A percentile compares a stretch with the other conserved stretches of the same genome.
phyloP scores from a whole-genome alignment of 805 yeast genomes.

The Saccharomycopsis microspora region DNA sequence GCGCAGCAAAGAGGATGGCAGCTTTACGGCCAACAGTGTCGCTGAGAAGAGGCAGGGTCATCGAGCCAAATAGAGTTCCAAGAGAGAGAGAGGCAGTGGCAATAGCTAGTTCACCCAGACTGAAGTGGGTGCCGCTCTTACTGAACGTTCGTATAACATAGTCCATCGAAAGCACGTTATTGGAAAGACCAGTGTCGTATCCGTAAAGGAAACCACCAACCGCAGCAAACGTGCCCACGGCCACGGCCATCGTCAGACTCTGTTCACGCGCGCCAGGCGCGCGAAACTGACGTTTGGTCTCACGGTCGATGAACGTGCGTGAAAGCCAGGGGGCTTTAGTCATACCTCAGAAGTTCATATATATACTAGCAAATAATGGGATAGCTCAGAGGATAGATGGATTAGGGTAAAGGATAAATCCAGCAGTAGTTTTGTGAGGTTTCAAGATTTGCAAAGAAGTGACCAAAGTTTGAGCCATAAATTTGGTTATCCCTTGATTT shows the following conservation, averaged over 20 bases:
- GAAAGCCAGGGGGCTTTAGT: not conserved
- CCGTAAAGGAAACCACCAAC: conserved; percentile 89
- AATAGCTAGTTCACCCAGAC: conserved; percentile 54
- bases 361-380: too few relatives aligned
- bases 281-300: conserved; percentile 9
- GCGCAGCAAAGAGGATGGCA: conserved; percentile 50
- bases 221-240: conserved; percentile 74
- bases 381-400: too few relatives aligned
- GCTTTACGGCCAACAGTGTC: conserved; percentile 65
- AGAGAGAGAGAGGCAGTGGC: conserved; percentile 70
- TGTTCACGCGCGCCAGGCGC: conserved; percentile 23
- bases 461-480: too few relatives aligned
- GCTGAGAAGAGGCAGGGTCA: conserved; percentile 47
- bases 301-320: conserved; percentile 10
- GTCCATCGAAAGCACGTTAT: conserved; percentile 66
- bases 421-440: too few relatives aligned
- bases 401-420: too few relatives aligned
- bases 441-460: too few relatives aligned
- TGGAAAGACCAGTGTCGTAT: conserved; percentile 80
- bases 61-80: conserved; percentile 69
- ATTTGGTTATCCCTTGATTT: too few relatives aligned
- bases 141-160: conserved; percentile 53
- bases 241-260: conserved; percentile 52
- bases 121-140: conserved; percentile 32
- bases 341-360: too few relatives aligned